A percentile compares a stretch with the other conserved stretches of the same genome.
Evolutionary conservation across 2,329 filamentous ascomycete species (phyloP).

Genomic region (Fusarium metavorans): DNA sequence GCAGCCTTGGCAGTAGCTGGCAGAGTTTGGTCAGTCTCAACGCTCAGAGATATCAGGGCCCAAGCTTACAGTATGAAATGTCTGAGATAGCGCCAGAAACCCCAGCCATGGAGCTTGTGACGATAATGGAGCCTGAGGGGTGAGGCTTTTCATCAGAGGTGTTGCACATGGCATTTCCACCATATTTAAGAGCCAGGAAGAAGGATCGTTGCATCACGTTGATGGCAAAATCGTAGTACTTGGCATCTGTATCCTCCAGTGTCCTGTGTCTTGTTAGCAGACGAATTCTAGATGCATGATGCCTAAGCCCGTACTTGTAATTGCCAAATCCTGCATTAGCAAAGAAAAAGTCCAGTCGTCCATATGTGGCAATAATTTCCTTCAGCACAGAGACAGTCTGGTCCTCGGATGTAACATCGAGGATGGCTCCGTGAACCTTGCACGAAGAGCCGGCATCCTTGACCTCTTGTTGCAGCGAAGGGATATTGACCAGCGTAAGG

Average conservation of each 20-base stretch:
- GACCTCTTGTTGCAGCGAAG: not conserved
- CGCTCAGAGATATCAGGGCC: not conserved
- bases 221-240: slow-evolving; percentile 17
- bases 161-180: slow-evolving; percentile 27
- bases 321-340: not conserved
- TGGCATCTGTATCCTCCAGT: slow-evolving; percentile 24
- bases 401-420: slow-evolving; percentile 16
- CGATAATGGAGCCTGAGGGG: not conserved
- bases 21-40: not conserved
- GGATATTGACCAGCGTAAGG: not conserved
- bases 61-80: not conserved
- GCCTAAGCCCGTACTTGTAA: not conserved
- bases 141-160: not conserved
- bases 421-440: slow-evolving; percentile 3
- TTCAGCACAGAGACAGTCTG: slow-evolving; percentile 13
- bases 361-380: slow-evolving; percentile 10
- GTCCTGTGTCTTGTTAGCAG: slow-evolving; percentile 14
- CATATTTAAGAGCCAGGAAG: slow-evolving; percentile 34
- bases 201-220: slow-evolving; percentile 27
- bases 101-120: not conserved
- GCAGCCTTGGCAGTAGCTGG: slow-evolving; percentile 19
- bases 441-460: not conserved
- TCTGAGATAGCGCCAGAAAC: not conserved
- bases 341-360: slow-evolving; percentile 1
- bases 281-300: not conserved